phyloP scores from a whole-genome alignment of 805 yeast genomes.

The Metschnikowia picachoensis region DNA sequence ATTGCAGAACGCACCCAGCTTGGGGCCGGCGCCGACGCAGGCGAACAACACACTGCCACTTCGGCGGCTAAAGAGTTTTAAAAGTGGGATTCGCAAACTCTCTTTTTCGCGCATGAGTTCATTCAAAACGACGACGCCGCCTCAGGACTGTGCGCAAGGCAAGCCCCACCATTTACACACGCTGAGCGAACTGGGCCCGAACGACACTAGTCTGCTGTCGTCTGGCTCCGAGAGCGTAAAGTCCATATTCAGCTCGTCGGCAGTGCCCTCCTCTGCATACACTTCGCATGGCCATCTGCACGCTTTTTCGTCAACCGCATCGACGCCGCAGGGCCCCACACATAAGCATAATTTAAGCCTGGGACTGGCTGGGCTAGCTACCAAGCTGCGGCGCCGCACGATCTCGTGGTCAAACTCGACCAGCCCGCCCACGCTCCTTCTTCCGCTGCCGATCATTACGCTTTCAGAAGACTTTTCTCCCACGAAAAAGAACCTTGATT shows the following conservation, averaged over 20 bases:
- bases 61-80: conserved; percentile 34
- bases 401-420: conserved; percentile 21
- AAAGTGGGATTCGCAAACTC: conserved; percentile 37
- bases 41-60: conserved; percentile 26
- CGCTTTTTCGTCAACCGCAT: neutral
- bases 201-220: conserved; percentile 15
- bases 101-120: conserved; percentile 21
- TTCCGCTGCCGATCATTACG: conserved; percentile 37
- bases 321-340: conserved; percentile 7
- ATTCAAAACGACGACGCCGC: conserved; percentile 2
- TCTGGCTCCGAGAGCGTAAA: conserved; percentile 13
- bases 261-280: neutral
- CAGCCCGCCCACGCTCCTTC: conserved; percentile 26
- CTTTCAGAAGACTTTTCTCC: conserved; percentile 32
- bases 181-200: conserved; percentile 9
- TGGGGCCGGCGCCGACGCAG: conserved; percentile 1
- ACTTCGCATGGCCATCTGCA: neutral
- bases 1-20: conserved; percentile 2
- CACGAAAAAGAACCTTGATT: conserved; percentile 25
- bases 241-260: conserved; percentile 13
- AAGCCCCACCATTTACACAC: conserved; percentile 4
- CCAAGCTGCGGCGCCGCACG: conserved; percentile 19
- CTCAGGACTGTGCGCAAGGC: neutral
- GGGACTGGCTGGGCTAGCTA: conserved; percentile 10
- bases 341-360: conserved; percentile 15